Conservation (phyloP, 495 filamentous ascomycete species). For the Penicillium fimorum region DNA sequence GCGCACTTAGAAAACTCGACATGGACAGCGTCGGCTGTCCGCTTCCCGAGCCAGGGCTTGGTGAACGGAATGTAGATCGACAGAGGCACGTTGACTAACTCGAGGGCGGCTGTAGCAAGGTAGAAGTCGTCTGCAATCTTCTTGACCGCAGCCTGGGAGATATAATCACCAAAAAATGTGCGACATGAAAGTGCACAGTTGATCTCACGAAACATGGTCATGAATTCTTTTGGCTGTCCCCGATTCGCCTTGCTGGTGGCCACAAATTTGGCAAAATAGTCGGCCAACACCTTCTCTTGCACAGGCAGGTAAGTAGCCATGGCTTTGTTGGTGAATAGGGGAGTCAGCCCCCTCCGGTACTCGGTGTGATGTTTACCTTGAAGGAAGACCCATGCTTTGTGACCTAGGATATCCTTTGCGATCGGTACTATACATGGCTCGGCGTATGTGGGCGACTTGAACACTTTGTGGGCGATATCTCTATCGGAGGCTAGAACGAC, state of each 20-base stretch:
- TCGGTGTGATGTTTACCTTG: conserved; percentile 88
- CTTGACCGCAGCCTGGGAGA: conserved; percentile 62
- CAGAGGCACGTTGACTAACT: conserved; percentile 88
- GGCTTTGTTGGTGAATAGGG: conserved; percentile 84
- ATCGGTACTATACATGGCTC: conserved; percentile 92
- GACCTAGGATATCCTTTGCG: conserved; percentile 82
- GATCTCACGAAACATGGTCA: conserved; percentile 83
- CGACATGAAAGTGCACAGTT: conserved; percentile 89
- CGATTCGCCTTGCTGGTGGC: conserved; percentile 58
- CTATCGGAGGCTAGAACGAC: conserved; percentile 91
- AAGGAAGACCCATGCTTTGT: conserved; percentile 89
- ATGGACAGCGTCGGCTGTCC: conserved; percentile 79
- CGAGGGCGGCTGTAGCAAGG: conserved; percentile 84
- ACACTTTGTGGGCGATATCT: conserved; percentile 88
- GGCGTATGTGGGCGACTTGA: conserved; percentile 84
- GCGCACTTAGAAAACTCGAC: conserved; percentile 83
- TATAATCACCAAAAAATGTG: conserved; percentile 44
- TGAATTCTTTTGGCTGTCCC: conserved; percentile 70
- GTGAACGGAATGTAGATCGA: conserved; percentile 89
- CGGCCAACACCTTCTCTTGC: conserved; percentile 79
- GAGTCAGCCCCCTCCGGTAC: conserved; percentile 87
- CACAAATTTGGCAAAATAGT: conserved; percentile 76
- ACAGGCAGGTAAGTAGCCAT: conserved; percentile 82
- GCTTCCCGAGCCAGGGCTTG: conserved; percentile 89
- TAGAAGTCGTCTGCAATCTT: conserved; percentile 95